Conservation (phyloP, 352 stramenopile species). For the Globisporangium solare region DNA sequence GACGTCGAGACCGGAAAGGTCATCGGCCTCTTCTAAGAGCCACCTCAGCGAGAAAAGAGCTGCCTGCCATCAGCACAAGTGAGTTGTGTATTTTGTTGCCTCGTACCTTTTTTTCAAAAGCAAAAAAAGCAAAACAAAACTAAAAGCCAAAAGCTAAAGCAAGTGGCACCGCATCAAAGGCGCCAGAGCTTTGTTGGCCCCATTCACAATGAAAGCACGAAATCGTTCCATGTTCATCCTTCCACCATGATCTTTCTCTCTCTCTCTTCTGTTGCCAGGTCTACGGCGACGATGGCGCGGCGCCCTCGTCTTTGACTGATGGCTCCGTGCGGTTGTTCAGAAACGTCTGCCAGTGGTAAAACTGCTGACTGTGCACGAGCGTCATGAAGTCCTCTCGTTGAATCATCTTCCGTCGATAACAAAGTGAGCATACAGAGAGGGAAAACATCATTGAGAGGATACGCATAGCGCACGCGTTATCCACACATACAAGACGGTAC, state of each 20-base stretch:
- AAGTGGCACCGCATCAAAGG: too few relatives aligned
- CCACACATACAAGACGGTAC: slow-evolving; percentile 10
- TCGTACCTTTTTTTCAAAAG: slow-evolving; percentile 7
- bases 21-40: slow-evolving; percentile 91
- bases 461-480: not conserved
- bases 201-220: too few relatives aligned
- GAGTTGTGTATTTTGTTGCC: not conserved
- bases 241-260: too few relatives aligned
- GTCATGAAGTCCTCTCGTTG: slow-evolving; percentile 84
- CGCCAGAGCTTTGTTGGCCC: too few relatives aligned
- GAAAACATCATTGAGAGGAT: not conserved
- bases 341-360: slow-evolving; percentile 89
- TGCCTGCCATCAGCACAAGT: too few relatives aligned
- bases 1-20: slow-evolving; percentile 93
- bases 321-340: slow-evolving; percentile 74
- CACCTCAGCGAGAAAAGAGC: too few relatives aligned
- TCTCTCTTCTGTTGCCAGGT: not conserved
- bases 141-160: not conserved
- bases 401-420: slow-evolving; percentile 53
- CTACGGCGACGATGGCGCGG: not conserved
- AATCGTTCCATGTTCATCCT: too few relatives aligned
- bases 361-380: slow-evolving; percentile 84
- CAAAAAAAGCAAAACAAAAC: not conserved
- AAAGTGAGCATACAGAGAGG: not conserved
- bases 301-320: slow-evolving; percentile 21